Evolutionary conservation across 225 moss, liverwort and hornwort species (phyloP).

Genomic region (Rhytidiadelphus loreus): DNA sequence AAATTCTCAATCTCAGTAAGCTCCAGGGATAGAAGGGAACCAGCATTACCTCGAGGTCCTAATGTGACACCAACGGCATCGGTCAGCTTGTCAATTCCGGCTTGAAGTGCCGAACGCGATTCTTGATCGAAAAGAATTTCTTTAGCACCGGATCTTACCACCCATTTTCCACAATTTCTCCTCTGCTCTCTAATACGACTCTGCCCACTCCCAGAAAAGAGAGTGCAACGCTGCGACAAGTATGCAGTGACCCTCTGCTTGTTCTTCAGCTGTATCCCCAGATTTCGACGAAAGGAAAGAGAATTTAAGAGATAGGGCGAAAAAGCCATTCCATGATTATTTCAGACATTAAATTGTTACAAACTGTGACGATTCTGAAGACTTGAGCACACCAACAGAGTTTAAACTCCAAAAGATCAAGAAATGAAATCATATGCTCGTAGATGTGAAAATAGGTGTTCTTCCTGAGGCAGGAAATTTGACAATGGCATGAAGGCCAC

Average conservation of each 20-base stretch:
- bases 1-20: not conserved
- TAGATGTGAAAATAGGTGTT: not conserved
- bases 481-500: not conserved
- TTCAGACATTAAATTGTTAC: not conserved
- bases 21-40: not conserved
- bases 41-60: constrained; percentile 67
- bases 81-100: constrained; percentile 77
- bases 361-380: not conserved
- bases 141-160: constrained; percentile 51
- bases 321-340: not conserved
- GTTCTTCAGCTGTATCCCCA: constrained; percentile 29
- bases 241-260: constrained; percentile 31
- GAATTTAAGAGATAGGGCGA: not conserved
- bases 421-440: not conserved
- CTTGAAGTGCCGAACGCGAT: constrained; percentile 79
- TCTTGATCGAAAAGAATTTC: constrained; percentile 74
- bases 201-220: constrained; percentile 12
- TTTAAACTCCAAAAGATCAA: not conserved
- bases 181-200: constrained; percentile 4
- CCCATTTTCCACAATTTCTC: constrained; percentile 6
- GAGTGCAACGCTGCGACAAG: constrained; percentile 39
- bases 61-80: constrained; percentile 82
- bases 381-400: not conserved
- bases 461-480: not conserved
- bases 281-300: not conserved